Percentiles rank a stretch among this genome's conserved stretches.
Conservation (phyloP, 805 yeast species). For the Wickerhamomyces pijperi region DNA sequence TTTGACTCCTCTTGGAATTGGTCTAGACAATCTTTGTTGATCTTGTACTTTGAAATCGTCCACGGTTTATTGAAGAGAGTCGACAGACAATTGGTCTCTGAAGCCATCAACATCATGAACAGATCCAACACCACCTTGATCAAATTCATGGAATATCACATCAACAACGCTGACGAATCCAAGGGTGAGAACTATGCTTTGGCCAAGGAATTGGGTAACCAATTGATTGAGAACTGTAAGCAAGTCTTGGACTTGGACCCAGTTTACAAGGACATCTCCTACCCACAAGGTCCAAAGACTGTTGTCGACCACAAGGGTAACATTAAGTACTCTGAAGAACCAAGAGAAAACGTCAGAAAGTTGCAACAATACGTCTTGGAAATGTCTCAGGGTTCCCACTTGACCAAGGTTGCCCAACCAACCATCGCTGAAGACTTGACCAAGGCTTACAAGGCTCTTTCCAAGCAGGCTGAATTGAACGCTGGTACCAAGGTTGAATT, state of each 20-base stretch:
- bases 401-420: slow-evolving; percentile 62
- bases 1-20: slow-evolving; percentile 99
- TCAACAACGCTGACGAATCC: slow-evolving; percentile 48
- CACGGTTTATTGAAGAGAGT: slow-evolving; percentile 86
- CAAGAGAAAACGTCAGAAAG: slow-evolving; percentile 86
- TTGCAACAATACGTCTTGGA: slow-evolving; percentile 90
- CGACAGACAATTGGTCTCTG: slow-evolving; percentile 92
- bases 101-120: slow-evolving; percentile 96
- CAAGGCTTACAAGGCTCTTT: slow-evolving; percentile 70
- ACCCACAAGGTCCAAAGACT: slow-evolving; percentile 94
- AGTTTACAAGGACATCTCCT: slow-evolving; percentile 88
- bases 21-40: slow-evolving; percentile 95
- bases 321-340: slow-evolving; percentile 71
- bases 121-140: slow-evolving; percentile 88
- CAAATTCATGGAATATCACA: slow-evolving; percentile 88
- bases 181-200: slow-evolving; percentile 90
- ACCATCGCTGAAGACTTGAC: slow-evolving; percentile 79
- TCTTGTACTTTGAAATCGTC: slow-evolving; percentile 90
- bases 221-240: slow-evolving; percentile 89
- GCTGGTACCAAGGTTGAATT: slow-evolving; percentile 59
- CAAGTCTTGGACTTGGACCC: slow-evolving; percentile 76
- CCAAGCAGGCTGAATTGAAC: slow-evolving; percentile 55
- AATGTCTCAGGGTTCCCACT: slow-evolving; percentile 90
- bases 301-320: slow-evolving; percentile 81
- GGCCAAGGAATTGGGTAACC: slow-evolving; percentile 84